Percentiles rank a stretch among this genome's conserved stretches.
Conservation (phyloP, 768 basidiomycete genomes). For the Tulasnella sp. region DNA sequence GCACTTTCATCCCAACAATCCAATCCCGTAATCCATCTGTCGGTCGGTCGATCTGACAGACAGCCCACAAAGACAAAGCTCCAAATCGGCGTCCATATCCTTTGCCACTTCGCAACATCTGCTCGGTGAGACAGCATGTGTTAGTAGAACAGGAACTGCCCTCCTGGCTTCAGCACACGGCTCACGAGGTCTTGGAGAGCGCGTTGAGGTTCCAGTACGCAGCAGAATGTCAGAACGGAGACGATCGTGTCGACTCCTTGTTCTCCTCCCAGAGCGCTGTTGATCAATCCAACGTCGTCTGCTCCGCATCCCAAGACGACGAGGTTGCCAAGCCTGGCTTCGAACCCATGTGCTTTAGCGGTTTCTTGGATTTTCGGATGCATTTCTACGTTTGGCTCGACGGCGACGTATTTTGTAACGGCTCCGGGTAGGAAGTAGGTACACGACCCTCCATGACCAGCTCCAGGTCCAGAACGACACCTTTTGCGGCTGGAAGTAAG, state of each 20-base stretch:
- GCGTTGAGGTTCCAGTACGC: constrained; percentile 43
- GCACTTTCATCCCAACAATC: constrained; percentile 35
- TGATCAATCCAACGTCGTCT: constrained; percentile 40
- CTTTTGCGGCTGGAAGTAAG: constrained; percentile 45
- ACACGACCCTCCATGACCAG: constrained; percentile 53
- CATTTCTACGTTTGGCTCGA: constrained; percentile 62
- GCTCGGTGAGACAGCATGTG: constrained; percentile 45
- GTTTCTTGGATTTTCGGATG: constrained; percentile 40
- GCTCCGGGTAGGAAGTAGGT: constrained; percentile 44
- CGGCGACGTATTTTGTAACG: constrained; percentile 55
- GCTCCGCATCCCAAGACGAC: constrained; percentile 53
- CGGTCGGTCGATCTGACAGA: constrained; percentile 33
- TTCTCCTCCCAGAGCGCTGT: constrained; percentile 26
- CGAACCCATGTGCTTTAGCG: constrained; percentile 42
- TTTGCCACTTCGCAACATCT: constrained; percentile 61
- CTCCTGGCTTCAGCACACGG: constrained; percentile 50
- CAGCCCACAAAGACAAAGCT: constrained; percentile 45
- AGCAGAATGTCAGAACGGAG: constrained; percentile 55
- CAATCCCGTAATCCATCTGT: constrained; percentile 22
- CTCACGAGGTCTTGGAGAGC: constrained; percentile 37
- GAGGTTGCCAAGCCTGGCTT: constrained; percentile 40
- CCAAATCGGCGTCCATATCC: constrained; percentile 66
- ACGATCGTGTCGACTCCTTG: constrained; percentile 47
- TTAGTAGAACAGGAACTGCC: constrained; percentile 57
- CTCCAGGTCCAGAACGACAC: constrained; percentile 59